Evolutionary conservation across 169 alveolate species (phyloP), one percentile per base, ranked within the genome.

Genomic region (Eimeria acervulina): DNA sequence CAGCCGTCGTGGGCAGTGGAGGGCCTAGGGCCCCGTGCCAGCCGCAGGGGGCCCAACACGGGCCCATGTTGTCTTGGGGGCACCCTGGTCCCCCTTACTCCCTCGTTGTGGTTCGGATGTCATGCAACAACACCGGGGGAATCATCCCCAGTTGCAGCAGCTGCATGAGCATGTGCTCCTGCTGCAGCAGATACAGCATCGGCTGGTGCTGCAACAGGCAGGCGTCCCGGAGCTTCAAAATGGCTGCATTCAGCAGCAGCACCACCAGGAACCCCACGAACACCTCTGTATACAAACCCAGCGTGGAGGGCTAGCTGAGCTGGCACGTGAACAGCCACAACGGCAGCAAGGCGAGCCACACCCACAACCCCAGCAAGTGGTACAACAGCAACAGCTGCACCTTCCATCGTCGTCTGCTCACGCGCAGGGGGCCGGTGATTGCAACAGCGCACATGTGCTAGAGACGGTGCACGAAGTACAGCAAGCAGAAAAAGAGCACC

Each of bases 111-210:
- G n/a, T 33, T 26, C 93, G 81, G 83, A 87, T 87, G 93, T 87
- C 93, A 87, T 87, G 93, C 78, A 87, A 33, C 47, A 61, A 26
- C 26, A 63, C 28, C 66, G 72, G 40, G 55, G 44, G 55, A 13
- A 21, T 63, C 93, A 38, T 1, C 63, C 81, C 70, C 80, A 44
- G 63, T 44, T 61, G 93, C 93, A 87, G 83, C 93, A 87, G 83
- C 81, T 87, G 93, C 81, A 61, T 8, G 66, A 59, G 93, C 40
- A 52, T 36, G 52, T 61, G 63, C 93, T 44, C 13, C 81, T 87
- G 55, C 83, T 87, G 44, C 80, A 87, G 40, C 81, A 38, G 80
- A 2, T 87, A 52, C 78, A 61, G 63, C 93, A 21, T 31, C 74
- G 81, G 83, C 55, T 61, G 33, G 40, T 61, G 74, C 61, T 87